A percentile compares a stretch with the other conserved stretches of the same genome.
These are phyloP conservation scores for Acidomyces sp. DNA, from an alignment of 495 filamentous ascomycete species.

Conservation along the genomic window DNA sequence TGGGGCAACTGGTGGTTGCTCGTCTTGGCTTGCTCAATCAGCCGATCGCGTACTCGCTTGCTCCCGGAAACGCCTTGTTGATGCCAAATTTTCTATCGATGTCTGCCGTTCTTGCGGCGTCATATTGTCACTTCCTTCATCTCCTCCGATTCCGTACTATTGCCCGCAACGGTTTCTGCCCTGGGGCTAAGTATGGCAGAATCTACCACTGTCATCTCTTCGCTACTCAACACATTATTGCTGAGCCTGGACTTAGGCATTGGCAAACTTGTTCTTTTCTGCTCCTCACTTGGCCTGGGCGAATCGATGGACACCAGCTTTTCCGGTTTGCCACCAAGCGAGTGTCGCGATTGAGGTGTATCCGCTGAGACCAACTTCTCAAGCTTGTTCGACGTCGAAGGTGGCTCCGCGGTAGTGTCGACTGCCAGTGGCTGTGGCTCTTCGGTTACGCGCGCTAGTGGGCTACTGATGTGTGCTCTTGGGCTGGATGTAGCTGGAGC, in stretches of 20 bases:
- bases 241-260: slow-evolving; percentile 13
- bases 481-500: slow-evolving; percentile 22
- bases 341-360: slow-evolving; percentile 18
- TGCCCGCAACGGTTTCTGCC: not conserved
- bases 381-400: slow-evolving; percentile 3
- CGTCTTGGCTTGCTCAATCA: not conserved
- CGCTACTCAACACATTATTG: slow-evolving; percentile 7
- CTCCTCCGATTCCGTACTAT: not conserved
- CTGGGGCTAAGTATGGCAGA: slow-evolving; percentile 1
- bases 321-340: slow-evolving; percentile 4
- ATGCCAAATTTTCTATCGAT: too few relatives aligned
- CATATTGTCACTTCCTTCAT: slow-evolving; percentile 9
- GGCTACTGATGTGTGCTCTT: slow-evolving; percentile 26
- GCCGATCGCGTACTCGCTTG: not conserved
- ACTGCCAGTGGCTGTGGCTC: slow-evolving; percentile 25
- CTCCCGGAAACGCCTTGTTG: too few relatives aligned
- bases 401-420: slow-evolving; percentile 16
- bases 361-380: slow-evolving; percentile 29
- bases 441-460: slow-evolving; percentile 31
- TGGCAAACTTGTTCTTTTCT: slow-evolving; percentile 13
- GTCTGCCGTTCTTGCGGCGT: too few relatives aligned
- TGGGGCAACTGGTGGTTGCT: not conserved
- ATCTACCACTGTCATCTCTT: slow-evolving; percentile 4
- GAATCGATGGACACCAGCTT: slow-evolving; percentile 1
- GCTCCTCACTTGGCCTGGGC: slow-evolving; percentile 2